Evolutionary conservation across 1,139 yeast species (phyloP).

Genomic region (Yueomyces sp.): DNA sequence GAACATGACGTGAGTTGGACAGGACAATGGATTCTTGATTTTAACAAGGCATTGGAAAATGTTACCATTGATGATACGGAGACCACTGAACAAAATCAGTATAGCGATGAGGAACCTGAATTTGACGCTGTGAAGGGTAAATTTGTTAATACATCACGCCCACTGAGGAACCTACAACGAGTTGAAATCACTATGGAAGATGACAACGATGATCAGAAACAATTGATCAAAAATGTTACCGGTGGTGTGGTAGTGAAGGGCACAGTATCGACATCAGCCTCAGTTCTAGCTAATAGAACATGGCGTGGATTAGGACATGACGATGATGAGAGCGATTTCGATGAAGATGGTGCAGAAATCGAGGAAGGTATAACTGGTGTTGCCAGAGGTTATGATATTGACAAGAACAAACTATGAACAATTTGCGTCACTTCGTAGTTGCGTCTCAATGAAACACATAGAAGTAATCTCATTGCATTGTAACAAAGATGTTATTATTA

Average conservation of each 20-base stretch:
- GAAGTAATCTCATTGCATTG: too few relatives aligned
- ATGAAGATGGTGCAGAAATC: conserved; percentile 51
- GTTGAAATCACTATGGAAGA: conserved; percentile 32
- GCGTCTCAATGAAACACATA: too few relatives aligned
- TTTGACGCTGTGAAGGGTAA: conserved; percentile 85
- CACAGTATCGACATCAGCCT: conserved; percentile 85
- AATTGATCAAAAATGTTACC: conserved; percentile 38
- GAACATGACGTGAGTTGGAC: conserved; percentile 72
- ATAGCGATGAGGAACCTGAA: conserved; percentile 36
- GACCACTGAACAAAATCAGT: conserved; percentile 22
- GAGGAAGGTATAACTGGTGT: conserved; percentile 80
- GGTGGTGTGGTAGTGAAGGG: conserved; percentile 49
- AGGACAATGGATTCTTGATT: conserved; percentile 85
- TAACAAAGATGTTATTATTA: too few relatives aligned
- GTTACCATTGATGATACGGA: conserved; percentile 10
- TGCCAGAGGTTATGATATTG: conserved; percentile 62
- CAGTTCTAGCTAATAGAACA: conserved; percentile 51
- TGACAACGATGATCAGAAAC: conserved; percentile 19
- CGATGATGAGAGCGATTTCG: conserved; percentile 30
- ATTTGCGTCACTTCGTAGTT: too few relatives aligned
- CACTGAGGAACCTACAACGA: conserved; percentile 57
- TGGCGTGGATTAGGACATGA: conserved; percentile 96
- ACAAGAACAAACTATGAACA: conserved; percentile 1
- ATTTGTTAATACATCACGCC: conserved; percentile 55
- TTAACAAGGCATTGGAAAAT: conserved; percentile 31